Base-by-base conservation (phyloP, 1,139 yeast species). In the Pichia sp. region DNA sequence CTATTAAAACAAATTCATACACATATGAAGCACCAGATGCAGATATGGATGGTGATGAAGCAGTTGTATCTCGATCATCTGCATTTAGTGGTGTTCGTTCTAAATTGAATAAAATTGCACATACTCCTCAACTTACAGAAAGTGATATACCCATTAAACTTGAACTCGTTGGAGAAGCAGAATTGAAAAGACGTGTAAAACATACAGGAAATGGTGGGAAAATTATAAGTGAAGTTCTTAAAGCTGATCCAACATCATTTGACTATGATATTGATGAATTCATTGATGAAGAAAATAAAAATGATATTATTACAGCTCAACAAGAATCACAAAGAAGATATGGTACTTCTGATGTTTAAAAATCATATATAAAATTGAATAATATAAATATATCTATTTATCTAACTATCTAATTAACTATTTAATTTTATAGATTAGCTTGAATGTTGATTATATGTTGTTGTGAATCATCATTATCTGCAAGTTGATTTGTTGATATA, bases 181-280 rank as follows among this genome's bases (percentile, higher is more conserved):
- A 43, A 5, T 41, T 57, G 18, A 55, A 53, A 22, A 47, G 46
- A 25, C 49, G 62, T 41, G 39, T 36, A 5, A 34, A 37, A 20
- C n/a, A 25, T 8, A 26, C 23, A 3, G 37, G 28, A 15, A n/a
- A 16, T 19, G 14, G 5, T 13, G 30, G 16, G 10, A 23, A 15
- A 20, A 2, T 25, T 13, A 16, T 14, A 10, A 27, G 33, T 49
- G 40, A 46, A 38, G 39, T 46, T 2, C 4, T 35, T 3, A 60
- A 53, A 31, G 20, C 36, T 7, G 50, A 66, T 46, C 70, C 71
- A 5, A 60, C 64, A 52, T 52, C 49, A 23, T 68, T 59, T 51
- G 72, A 68, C 49, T 68, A 72, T 47, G 74, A 71, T 33, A 57
- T 76, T 38, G 74, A 76, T 49, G 68, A 66, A 41, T 57, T 74